Evolutionary conservation across 306 rosid species (phyloP), one percentile per base, ranked within the genome.

Genomic region (Psophocarpus tetragonolobus): DNA sequence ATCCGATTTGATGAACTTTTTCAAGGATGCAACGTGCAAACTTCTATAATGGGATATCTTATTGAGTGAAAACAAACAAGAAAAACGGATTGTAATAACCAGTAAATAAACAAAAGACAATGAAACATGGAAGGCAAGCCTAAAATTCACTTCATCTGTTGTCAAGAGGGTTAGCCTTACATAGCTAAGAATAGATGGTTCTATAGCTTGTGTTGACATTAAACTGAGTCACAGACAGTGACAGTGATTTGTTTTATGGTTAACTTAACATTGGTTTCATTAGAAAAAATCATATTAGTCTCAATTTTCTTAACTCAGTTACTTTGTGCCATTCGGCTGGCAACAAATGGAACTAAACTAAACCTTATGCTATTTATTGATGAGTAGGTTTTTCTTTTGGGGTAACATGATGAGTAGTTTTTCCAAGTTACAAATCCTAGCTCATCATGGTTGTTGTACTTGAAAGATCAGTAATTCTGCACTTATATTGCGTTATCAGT

Each of bases 391-490:
- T 27, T 57, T 45, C 66, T 14, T 48, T 39, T 50, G n/a, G 13
- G 50, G 53, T 67, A 50, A 18, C 48, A 50, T 26, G 68, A 56
- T 47, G 41, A 47, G 36, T 45, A 38, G 68, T 36, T 62, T 20
- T 70, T 50, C 21, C 42, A 61, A 63, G 39, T 53, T 29, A 62
- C 17, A 3, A 35, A 54, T 26, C 20, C 57, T 35, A 23, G 41
- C 32, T 51, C 67, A 64, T 74, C 38, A 71, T 82, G 63, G 24
- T 75, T 75, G 67, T 38, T 61, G 85, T 50, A 61, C 68, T 70
- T 69, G 39, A n/a, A 5, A 30, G 60, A 27, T 72, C 44, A 39
- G 38, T 26, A 67, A 50, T 64, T 50, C 18, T 39, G 63, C 32
- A 62, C 33, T 71, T 54, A 30, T 51, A 18, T 50, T 70, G 26